phyloP scores from a whole-genome alignment of 2,329 filamentous ascomycete species.

The Pyrenophora graminea region DNA sequence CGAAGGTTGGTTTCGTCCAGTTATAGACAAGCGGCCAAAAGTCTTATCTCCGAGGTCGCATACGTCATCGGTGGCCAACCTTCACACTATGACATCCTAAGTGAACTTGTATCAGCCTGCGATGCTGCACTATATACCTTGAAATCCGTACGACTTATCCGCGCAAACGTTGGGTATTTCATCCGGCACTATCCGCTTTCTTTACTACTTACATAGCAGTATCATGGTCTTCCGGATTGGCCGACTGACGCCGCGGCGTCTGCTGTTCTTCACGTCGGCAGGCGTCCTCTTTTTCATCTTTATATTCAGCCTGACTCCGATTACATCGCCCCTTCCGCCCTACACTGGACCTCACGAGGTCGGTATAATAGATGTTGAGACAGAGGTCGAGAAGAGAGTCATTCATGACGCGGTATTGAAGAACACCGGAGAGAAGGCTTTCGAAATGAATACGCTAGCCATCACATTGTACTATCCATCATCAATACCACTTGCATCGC shows the following conservation, averaged over 20 bases:
- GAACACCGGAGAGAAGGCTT: constrained; percentile 46
- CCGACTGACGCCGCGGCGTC: constrained; percentile 29
- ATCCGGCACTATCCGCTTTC: too few species aligned
- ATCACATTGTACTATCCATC: constrained; percentile 54
- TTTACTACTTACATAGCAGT: too few species aligned
- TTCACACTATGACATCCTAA: constrained; percentile 5
- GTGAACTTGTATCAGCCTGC: too few species aligned
- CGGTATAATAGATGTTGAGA: constrained; percentile 52
- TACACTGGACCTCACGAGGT: constrained; percentile 52
- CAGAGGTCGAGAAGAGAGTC: constrained; percentile 41
- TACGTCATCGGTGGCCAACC: constrained; percentile 10
- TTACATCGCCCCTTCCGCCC: constrained; percentile 48
- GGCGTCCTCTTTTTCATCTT: constrained; percentile 42
- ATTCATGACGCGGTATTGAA: constrained; percentile 47
- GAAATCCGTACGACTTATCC: too few species aligned
- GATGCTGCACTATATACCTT: too few species aligned
- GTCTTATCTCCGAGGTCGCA: constrained; percentile 9
- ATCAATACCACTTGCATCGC: constrained; percentile 25
- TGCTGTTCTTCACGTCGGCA: constrained; percentile 34
- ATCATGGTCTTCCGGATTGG: constrained; percentile 30
- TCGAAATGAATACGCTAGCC: constrained; percentile 52
- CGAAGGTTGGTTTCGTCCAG: not conserved
- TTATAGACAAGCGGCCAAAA: not conserved
- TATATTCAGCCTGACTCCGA: constrained; percentile 48
- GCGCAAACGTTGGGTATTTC: too few species aligned